These are phyloP conservation scores for Coffea canephora DNA, from an alignment of 257 asterid genomes.

Conservation along the genomic window DNA sequence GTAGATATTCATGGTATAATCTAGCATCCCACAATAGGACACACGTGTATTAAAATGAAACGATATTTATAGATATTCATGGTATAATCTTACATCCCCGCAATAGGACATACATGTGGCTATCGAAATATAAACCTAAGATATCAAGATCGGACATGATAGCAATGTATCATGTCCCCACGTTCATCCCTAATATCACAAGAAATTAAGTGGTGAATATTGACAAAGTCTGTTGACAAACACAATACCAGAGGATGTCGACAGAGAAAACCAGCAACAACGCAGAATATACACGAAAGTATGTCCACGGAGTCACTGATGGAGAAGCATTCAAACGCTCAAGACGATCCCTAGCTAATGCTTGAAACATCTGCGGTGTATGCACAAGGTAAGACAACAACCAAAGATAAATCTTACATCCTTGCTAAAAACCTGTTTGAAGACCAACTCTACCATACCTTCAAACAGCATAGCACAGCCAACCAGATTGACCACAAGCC, in stretches of 20 bases:
- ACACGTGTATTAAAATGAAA: slow-evolving; percentile 14
- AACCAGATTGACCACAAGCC: slow-evolving; percentile 90
- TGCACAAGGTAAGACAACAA: slow-evolving; percentile 17
- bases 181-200: too few relatives aligned
- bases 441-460: slow-evolving; percentile 44
- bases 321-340: slow-evolving; percentile 95
- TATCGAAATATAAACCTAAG: not conserved
- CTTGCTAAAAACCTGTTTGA: slow-evolving; percentile 16
- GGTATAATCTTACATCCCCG: not conserved
- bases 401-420: slow-evolving; percentile 11
- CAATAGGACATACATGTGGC: not conserved
- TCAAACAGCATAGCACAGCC: slow-evolving; percentile 74
- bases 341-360: slow-evolving; percentile 89
- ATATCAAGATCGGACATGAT: too few relatives aligned
- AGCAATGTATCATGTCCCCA: not conserved
- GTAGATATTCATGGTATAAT: slow-evolving; percentile 17
- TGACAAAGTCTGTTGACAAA: not conserved
- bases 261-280: slow-evolving; percentile 67
- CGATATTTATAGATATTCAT: slow-evolving; percentile 15
- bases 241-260: slow-evolving; percentile 75
- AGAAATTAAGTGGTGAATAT: not conserved
- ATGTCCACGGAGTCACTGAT: slow-evolving; percentile 82
- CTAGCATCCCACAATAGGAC: not conserved
- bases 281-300: slow-evolving; percentile 87
- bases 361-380: slow-evolving; percentile 91